These are phyloP conservation scores for Umbelopsis ramanniana DNA, from an alignment of 192 early-diverging fungal species.

Conservation along the genomic window DNA sequence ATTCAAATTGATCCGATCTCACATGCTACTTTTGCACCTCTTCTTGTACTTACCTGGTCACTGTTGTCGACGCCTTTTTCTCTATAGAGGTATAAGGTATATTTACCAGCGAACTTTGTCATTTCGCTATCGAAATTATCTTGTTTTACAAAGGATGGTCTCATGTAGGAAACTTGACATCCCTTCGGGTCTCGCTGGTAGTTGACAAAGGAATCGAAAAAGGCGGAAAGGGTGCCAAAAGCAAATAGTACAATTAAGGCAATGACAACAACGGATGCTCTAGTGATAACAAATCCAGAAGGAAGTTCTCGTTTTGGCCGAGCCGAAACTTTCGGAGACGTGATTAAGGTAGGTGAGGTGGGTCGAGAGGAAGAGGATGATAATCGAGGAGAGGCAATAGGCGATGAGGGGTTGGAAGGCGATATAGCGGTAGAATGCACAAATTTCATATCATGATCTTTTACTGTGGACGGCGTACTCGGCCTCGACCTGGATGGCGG, in stretches of 20 bases:
- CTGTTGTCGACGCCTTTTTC: constrained; percentile 61
- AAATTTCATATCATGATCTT: constrained; percentile 10
- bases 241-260: constrained; percentile 25
- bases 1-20: constrained; percentile 4
- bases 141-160: constrained; percentile 54
- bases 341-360: neutral
- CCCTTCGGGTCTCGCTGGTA: constrained; percentile 63
- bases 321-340: neutral
- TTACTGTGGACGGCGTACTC: neutral
- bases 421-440: constrained; percentile 8
- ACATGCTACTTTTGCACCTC: neutral
- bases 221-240: constrained; percentile 29
- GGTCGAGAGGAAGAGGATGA: constrained; percentile 15
- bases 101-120: constrained; percentile 71
- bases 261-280: constrained; percentile 12
- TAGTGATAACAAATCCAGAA: constrained; percentile 12
- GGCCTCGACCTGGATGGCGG: neutral
- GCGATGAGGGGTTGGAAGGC: constrained; percentile 3
- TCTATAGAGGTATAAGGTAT: constrained; percentile 77
- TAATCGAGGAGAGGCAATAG: constrained; percentile 8
- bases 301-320: neutral
- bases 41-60: constrained; percentile 36
- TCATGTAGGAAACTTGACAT: constrained; percentile 59
- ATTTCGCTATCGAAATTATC: constrained; percentile 54
- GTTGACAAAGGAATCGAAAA: constrained; percentile 69